Conservation (phyloP, 306 rosid genomes). For the Macrotyloma uniflorum region DNA sequence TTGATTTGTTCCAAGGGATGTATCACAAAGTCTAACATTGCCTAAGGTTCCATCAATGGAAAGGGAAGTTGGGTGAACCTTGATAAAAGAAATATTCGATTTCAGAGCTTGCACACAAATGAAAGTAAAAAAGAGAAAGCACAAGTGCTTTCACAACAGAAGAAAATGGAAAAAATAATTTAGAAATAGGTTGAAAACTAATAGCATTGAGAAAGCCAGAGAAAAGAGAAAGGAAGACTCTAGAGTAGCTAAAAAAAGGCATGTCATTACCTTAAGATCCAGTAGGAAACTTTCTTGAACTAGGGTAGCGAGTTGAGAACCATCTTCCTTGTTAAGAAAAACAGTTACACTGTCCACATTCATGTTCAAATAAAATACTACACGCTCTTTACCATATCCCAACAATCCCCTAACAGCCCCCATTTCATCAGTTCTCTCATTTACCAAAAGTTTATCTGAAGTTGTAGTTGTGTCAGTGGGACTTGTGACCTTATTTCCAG, state of each 20-base stretch:
- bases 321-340: conserved; percentile 95
- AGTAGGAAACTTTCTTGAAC: conserved; percentile 88
- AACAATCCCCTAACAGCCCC: conserved; percentile 81
- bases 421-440: conserved; percentile 74
- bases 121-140: conserved; percentile 1
- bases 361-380: conserved; percentile 79
- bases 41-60: conserved; percentile 92
- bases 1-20: conserved; percentile 72
- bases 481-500: conserved; percentile 46
- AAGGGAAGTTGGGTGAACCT: conserved; percentile 95
- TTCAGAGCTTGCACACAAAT: conserved; percentile 33
- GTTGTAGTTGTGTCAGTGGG: conserved; percentile 36
- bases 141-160: neutral
- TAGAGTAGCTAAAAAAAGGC: conserved; percentile 3
- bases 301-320: conserved; percentile 82
- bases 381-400: conserved; percentile 91
- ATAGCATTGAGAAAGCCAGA: neutral
- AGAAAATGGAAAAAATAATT: neutral
- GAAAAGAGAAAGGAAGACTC: conserved; percentile 3
- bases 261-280: conserved; percentile 77
- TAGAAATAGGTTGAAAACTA: conserved; percentile 11
- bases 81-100: conserved; percentile 35
- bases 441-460: conserved; percentile 50
- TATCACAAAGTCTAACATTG: conserved; percentile 87
- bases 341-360: conserved; percentile 85